A percentile compares a stretch with the other conserved stretches of the same genome.
phyloP scores from a whole-genome alignment of 179 eudicot genomes.

The Nepenthes alata region DNA sequence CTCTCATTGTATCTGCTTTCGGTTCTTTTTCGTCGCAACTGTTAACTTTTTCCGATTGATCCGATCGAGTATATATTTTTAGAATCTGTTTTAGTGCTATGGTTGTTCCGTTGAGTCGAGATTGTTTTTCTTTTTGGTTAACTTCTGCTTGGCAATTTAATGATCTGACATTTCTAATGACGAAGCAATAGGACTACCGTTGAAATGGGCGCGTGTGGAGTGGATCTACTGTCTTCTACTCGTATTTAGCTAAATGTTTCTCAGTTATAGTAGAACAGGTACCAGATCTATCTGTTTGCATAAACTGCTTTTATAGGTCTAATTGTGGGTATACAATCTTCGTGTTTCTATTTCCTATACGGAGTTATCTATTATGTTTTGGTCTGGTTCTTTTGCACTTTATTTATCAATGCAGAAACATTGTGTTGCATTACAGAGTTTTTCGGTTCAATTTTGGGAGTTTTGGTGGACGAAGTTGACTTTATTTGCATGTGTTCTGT shows the following conservation, averaged over 20 bases:
- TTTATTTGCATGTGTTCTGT: slow-evolving; percentile 7
- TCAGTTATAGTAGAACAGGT: neutral
- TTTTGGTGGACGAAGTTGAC: neutral
- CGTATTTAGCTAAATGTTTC: slow-evolving; percentile 1
- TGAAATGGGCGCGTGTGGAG: neutral
- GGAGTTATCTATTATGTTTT: neutral
- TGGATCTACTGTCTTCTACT: slow-evolving; percentile 6
- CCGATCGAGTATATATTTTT: neutral
- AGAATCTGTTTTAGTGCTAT: neutral
- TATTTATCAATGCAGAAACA: neutral
- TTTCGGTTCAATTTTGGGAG: neutral
- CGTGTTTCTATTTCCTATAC: neutral
- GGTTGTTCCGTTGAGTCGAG: neutral
- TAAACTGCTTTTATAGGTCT: neutral
- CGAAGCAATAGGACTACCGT: neutral
- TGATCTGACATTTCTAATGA: neutral
- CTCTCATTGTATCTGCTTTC: slow-evolving; percentile 3
- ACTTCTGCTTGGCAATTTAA: neutral
- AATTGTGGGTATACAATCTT: neutral
- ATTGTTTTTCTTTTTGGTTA: neutral
- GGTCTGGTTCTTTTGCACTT: neutral
- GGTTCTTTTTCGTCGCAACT: slow-evolving; percentile 10
- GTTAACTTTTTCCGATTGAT: slow-evolving; percentile 1
- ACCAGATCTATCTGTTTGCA: neutral
- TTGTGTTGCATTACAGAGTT: neutral